Percentiles rank a stretch among this genome's conserved stretches.
These are phyloP conservation scores for Globisporangium iwayamae DNA, from an alignment of 352 stramenopile species.

Conservation along the genomic window DNA sequence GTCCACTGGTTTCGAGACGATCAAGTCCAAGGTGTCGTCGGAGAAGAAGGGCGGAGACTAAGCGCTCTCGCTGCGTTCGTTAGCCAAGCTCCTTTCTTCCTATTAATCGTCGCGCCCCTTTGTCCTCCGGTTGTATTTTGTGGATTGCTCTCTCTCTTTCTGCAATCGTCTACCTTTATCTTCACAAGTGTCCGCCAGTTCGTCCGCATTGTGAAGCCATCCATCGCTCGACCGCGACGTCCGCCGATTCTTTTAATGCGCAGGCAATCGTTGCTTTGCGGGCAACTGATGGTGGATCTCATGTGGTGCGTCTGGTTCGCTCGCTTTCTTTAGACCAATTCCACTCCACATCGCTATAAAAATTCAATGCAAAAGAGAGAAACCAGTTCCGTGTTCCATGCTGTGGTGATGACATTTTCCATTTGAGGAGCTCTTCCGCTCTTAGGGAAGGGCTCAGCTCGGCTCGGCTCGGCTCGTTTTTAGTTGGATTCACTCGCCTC, in stretches of 20 bases:
- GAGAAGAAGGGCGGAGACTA: conserved; percentile 57
- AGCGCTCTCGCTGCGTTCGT: background rate
- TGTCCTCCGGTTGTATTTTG: conserved; percentile 6
- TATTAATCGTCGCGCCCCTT: conserved; percentile 3
- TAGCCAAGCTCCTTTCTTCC: background rate
- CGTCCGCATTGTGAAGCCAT: background rate
- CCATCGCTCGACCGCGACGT: background rate
- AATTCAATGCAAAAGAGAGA: background rate
- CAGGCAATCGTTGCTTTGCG: background rate
- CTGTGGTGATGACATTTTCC: too few relatives aligned
- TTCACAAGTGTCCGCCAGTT: background rate
- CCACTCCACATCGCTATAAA: too few relatives aligned
- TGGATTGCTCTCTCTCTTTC: background rate
- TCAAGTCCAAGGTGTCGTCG: conserved; percentile 69
- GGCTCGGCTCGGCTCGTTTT: conserved; percentile 2
- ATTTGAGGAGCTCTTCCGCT: too few relatives aligned
- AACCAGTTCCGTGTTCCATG: background rate
- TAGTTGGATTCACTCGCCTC: background rate
- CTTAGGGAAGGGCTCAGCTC: background rate
- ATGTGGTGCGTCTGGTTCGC: too few relatives aligned
- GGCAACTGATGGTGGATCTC: too few relatives aligned
- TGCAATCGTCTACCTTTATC: background rate
- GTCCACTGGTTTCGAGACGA: conserved; percentile 61
- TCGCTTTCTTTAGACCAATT: too few relatives aligned
- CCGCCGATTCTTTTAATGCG: too few relatives aligned